Percentiles rank a stretch among this genome's conserved stretches.
Evolutionary conservation across 2,329 filamentous ascomycete genomes (phyloP).

Genomic region (Hypoxylon sp.): DNA sequence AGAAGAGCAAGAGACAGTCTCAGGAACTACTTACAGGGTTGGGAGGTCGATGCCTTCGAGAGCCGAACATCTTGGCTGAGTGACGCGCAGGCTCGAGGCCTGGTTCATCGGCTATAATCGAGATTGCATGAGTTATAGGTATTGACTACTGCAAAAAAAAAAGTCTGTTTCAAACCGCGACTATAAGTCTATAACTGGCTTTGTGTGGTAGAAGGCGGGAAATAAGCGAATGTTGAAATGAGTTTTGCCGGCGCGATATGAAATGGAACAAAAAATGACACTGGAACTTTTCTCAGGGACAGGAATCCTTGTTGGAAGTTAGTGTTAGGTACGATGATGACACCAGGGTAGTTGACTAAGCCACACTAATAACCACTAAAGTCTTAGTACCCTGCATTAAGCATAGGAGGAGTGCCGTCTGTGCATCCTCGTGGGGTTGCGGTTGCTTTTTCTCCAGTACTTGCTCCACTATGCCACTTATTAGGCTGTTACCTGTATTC

Average conservation of each 20-base stretch:
- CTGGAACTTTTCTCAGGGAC: slow-evolving; percentile 35
- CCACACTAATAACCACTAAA: slow-evolving; percentile 25
- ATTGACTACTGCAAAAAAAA: slow-evolving; percentile 33
- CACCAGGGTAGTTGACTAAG: slow-evolving; percentile 35
- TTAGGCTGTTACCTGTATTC: neutral
- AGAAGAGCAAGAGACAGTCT: slow-evolving; percentile 41
- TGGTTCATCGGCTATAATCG: slow-evolving; percentile 44
- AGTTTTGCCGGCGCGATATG: slow-evolving; percentile 40
- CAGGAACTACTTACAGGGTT: slow-evolving; percentile 62
- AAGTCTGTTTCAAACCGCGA: slow-evolving; percentile 19
- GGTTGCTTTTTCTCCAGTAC: slow-evolving; percentile 16
- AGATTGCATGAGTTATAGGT: slow-evolving; percentile 46
- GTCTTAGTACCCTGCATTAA: slow-evolving; percentile 24
- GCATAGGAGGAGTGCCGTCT: slow-evolving; percentile 28
- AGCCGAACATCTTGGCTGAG: slow-evolving; percentile 63
- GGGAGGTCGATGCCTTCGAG: slow-evolving; percentile 65
- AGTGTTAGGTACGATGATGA: slow-evolving; percentile 38
- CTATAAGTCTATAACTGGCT: slow-evolving; percentile 14
- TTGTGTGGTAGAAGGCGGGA: slow-evolving; percentile 21
- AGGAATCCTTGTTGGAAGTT: slow-evolving; percentile 30
- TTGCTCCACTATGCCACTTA: neutral
- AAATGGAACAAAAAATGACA: slow-evolving; percentile 26
- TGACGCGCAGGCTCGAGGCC: slow-evolving; percentile 47
- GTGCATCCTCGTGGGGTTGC: slow-evolving; percentile 20
- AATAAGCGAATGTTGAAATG: slow-evolving; percentile 31